These are phyloP conservation scores for Nakaseomyces sp. DNA, from an alignment of 1,139 yeast species.

Conservation along the genomic window DNA sequence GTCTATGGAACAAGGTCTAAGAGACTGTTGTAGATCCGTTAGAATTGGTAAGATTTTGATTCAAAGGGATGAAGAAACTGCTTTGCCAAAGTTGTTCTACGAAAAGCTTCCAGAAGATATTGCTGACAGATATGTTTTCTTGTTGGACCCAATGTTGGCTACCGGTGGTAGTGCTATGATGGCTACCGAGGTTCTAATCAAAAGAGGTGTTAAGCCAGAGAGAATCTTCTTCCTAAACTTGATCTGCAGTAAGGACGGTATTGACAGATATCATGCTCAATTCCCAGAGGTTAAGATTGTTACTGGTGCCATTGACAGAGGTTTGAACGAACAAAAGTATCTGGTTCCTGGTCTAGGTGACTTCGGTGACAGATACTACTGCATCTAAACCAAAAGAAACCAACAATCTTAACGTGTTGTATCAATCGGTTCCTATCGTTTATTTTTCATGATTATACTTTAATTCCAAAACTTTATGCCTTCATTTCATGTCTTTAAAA, in stretches of 20 bases:
- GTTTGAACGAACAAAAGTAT: slow-evolving; percentile 73
- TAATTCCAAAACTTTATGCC: neutral
- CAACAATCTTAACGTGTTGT: too few species aligned
- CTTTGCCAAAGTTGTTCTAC: slow-evolving; percentile 69
- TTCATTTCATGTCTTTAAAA: neutral
- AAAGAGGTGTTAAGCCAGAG: slow-evolving; percentile 80
- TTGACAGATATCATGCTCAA: slow-evolving; percentile 61
- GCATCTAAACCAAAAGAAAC: slow-evolving; percentile 42
- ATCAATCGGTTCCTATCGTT: too few species aligned
- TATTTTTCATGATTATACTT: neutral
- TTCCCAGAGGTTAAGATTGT: slow-evolving; percentile 82
- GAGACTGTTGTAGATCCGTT: slow-evolving; percentile 95
- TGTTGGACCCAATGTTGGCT: slow-evolving; percentile 94
- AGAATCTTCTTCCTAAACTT: slow-evolving; percentile 82
- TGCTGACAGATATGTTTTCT: slow-evolving; percentile 73
- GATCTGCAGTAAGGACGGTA: slow-evolving; percentile 92
- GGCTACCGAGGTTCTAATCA: slow-evolving; percentile 86
- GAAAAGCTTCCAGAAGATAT: slow-evolving; percentile 92
- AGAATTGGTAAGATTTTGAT: slow-evolving; percentile 92
- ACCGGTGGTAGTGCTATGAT: slow-evolving; percentile 97
- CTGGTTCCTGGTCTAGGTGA: slow-evolving; percentile 95
- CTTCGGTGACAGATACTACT: slow-evolving; percentile 94
- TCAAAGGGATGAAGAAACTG: slow-evolving; percentile 94
- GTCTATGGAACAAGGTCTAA: slow-evolving; percentile 94
- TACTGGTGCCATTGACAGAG: slow-evolving; percentile 87